Evolutionary conservation across 768 basidiomycete genomes (phyloP).

Genomic region (Dioszegia crocea): DNA sequence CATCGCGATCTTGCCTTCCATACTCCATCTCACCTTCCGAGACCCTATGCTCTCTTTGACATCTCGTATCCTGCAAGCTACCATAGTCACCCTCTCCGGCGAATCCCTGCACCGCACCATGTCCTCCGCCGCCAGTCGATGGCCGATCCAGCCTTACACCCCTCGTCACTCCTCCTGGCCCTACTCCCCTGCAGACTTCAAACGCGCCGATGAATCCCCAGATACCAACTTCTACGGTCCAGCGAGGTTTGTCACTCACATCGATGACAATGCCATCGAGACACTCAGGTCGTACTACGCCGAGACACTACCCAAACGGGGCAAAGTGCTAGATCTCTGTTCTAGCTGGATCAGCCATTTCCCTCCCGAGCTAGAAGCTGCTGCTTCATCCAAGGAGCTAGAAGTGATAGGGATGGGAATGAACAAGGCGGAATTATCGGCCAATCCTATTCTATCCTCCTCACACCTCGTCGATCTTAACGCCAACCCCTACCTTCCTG

Average conservation of each 20-base stretch:
- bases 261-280: constrained; percentile 31
- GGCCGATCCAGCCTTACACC: constrained; percentile 2
- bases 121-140: constrained; percentile 7
- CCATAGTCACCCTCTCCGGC: neutral
- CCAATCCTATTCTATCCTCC: constrained; percentile 20
- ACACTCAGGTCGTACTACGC: constrained; percentile 22
- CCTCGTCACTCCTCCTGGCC: constrained; percentile 9
- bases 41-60: neutral
- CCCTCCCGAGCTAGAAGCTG: constrained; percentile 14
- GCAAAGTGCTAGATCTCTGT: constrained; percentile 29
- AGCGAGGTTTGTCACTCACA: constrained; percentile 31
- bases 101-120: neutral
- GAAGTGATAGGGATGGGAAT: constrained; percentile 35
- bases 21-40: no score
- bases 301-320: constrained; percentile 14
- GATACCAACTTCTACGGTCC: constrained; percentile 26
- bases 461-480: constrained; percentile 30
- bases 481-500: constrained; percentile 11
- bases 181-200: constrained; percentile 8
- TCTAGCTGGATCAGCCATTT: constrained; percentile 37
- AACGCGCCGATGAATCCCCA: constrained; percentile 5
- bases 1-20: no score
- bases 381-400: neutral
- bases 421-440: constrained; percentile 24
- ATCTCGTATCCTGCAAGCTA: neutral